A percentile compares a stretch with the other conserved stretches of the same genome.
Conservation (phyloP, 2,329 filamentous ascomycete genomes). For the Cladophialophora yegresii region DNA sequence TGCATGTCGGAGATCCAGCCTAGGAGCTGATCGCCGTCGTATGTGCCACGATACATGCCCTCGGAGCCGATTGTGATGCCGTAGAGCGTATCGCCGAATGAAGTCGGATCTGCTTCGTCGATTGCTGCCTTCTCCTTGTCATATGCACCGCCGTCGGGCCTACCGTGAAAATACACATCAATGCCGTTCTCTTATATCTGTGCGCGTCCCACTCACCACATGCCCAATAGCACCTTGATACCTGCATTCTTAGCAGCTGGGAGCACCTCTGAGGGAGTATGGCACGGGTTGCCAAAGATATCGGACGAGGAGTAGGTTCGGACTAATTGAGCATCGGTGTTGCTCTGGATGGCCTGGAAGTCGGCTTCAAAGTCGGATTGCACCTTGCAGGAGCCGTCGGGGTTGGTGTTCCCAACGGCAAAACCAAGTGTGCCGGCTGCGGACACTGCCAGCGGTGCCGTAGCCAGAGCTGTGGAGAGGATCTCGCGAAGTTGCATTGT, state of each 20-base stretch:
- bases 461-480: slow-evolving; percentile 46
- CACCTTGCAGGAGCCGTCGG: slow-evolving; percentile 64
- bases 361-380: slow-evolving; percentile 65
- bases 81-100: slow-evolving; percentile 61
- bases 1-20: slow-evolving; percentile 65
- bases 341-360: slow-evolving; percentile 60
- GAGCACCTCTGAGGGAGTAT: slow-evolving; percentile 63
- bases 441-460: slow-evolving; percentile 53
- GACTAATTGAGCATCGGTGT: slow-evolving; percentile 58
- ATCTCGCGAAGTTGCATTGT: slow-evolving; percentile 52
- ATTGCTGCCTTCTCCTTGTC: slow-evolving; percentile 62
- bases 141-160: slow-evolving; percentile 66
- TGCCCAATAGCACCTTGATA: slow-evolving; percentile 69
- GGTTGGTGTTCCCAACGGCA: slow-evolving; percentile 65
- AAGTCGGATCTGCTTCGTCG: slow-evolving; percentile 46
- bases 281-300: slow-evolving; percentile 49
- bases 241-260: slow-evolving; percentile 65
- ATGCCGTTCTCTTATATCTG: slow-evolving; percentile 2
- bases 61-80: slow-evolving; percentile 72
- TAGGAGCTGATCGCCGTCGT: slow-evolving; percentile 62
- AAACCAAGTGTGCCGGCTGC: slow-evolving; percentile 63
- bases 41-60: slow-evolving; percentile 68
- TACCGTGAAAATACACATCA: slow-evolving; percentile 35
- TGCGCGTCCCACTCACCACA: slow-evolving; percentile 58
- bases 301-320: slow-evolving; percentile 68